Percentiles rank a stretch among this genome's conserved stretches.
Conservation (phyloP, 169 alveolate species). For the Babesia microti region DNA sequence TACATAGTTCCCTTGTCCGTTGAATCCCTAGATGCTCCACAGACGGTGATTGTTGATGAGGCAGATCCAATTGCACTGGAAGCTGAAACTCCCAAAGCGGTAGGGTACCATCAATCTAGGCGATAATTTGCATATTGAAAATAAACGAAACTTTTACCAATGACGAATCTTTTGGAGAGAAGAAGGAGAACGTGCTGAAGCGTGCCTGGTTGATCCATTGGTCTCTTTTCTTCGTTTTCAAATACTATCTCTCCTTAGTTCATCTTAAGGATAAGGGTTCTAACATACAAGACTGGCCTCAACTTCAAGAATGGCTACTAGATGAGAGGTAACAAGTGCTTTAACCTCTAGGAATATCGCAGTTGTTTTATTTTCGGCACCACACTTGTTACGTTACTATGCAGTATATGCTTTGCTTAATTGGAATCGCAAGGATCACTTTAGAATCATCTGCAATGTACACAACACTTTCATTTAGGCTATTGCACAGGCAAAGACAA, state of each 20-base stretch:
- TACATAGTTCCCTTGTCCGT: constrained; percentile 28
- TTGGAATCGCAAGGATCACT: constrained; percentile 65
- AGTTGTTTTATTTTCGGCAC: constrained; percentile 51
- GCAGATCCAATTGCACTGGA: constrained; percentile 37
- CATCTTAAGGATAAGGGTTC: constrained; percentile 51
- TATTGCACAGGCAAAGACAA: constrained; percentile 55
- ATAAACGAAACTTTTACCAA: constrained; percentile 44
- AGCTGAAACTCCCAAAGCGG: constrained; percentile 47
- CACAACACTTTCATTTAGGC: constrained; percentile 9
- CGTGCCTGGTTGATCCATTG: constrained; percentile 66
- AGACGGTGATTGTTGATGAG: constrained; percentile 38
- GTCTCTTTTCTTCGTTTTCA: constrained; percentile 57
- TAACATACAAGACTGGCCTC: constrained; percentile 54
- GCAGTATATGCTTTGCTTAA: constrained; percentile 63
- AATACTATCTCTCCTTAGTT: constrained; percentile 49
- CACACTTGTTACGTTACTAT: constrained; percentile 63
- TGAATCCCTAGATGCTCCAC: constrained; percentile 24
- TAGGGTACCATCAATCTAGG: no score
- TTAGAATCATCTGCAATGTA: constrained; percentile 48
- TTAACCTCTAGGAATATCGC: constrained; percentile 62
- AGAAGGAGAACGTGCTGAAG: constrained; percentile 53
- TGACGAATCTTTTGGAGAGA: constrained; percentile 41
- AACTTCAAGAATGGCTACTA: constrained; percentile 59
- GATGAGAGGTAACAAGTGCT: no score
- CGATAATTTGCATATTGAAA: constrained; percentile 46